Percentiles rank a stretch among this genome's conserved stretches.
Evolutionary conservation across 2,329 filamentous ascomycete species (phyloP).

Genomic region (Apiospora marii): DNA sequence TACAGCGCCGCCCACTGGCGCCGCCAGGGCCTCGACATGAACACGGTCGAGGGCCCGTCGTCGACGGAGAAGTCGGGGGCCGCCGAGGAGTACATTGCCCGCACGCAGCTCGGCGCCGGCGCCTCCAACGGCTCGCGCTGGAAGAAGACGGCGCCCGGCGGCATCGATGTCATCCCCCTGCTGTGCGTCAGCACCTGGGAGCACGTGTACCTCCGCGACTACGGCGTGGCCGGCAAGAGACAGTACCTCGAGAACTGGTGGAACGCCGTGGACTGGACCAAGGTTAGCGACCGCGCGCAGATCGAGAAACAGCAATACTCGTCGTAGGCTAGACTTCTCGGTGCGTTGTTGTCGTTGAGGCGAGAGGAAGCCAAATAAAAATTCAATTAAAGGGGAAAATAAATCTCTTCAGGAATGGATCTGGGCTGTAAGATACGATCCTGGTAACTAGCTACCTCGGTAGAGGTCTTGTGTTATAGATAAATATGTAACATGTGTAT

Average conservation of each 20-base stretch:
- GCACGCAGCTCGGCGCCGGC: constrained; percentile 42
- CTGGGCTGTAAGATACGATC: constrained; percentile 17
- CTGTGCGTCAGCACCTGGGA: constrained; percentile 97
- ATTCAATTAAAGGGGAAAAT: neutral
- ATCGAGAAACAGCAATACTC: constrained; percentile 35
- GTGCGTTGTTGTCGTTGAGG: neutral
- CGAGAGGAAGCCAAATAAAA: neutral
- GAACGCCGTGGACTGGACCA: constrained; percentile 84
- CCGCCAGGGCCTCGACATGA: constrained; percentile 73
- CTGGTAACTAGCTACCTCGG: constrained; percentile 7
- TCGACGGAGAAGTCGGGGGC: constrained; percentile 35
- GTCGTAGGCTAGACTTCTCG: neutral
- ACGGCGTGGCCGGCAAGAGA: constrained; percentile 76
- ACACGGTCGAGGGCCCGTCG: constrained; percentile 58
- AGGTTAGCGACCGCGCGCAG: constrained; percentile 61
- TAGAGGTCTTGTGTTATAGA: constrained; percentile 1
- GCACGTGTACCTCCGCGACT: constrained; percentile 89
- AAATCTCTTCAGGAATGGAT: neutral
- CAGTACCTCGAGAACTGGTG: constrained; percentile 85
- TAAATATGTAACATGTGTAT: constrained; percentile 19
- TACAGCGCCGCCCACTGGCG: constrained; percentile 87
- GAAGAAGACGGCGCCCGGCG: constrained; percentile 64
- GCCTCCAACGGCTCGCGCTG: constrained; percentile 35
- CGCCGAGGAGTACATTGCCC: constrained; percentile 49
- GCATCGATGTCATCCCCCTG: constrained; percentile 75